A percentile compares a stretch with the other conserved stretches of the same genome.
These are phyloP conservation scores for Lipomyces sp. DNA, from an alignment of 805 yeast genomes.

Conservation along the genomic window DNA sequence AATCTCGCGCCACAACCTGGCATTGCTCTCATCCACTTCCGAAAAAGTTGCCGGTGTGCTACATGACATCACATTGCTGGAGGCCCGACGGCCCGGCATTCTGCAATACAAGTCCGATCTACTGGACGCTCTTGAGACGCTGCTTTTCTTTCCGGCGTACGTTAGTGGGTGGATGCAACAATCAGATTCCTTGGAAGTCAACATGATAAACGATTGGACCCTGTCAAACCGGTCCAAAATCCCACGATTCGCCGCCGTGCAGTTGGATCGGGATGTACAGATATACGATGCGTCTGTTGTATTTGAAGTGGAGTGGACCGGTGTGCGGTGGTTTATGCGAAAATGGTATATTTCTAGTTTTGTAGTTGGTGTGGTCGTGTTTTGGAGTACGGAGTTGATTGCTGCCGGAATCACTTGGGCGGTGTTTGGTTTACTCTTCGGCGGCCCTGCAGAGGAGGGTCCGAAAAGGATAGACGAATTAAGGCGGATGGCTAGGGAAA, in stretches of 20 bases:
- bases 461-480: not conserved
- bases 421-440: not conserved
- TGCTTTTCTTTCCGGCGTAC: conserved; percentile 43
- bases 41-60: conserved; percentile 20
- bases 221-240: conserved; percentile 3
- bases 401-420: conserved; percentile 27
- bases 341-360: conserved; percentile 39
- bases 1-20: conserved; percentile 20
- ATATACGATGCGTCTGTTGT: conserved; percentile 38
- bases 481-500: not conserved
- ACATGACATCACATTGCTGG: conserved; percentile 17
- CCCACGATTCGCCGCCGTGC: conserved; percentile 36
- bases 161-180: conserved; percentile 41
- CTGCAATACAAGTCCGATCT: conserved; percentile 43
- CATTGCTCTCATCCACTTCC: conserved; percentile 16
- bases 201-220: conserved; percentile 38
- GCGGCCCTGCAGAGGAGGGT: not conserved
- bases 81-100: conserved; percentile 40
- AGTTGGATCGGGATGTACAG: conserved; percentile 41
- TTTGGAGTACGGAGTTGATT: conserved; percentile 42
- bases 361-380: conserved; percentile 38
- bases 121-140: conserved; percentile 41
- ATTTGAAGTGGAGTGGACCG: conserved; percentile 44
- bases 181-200: conserved; percentile 38
- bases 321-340: conserved; percentile 44